Base-by-base conservation (phyloP, 306 rosid genomes). In the Lupinus albus region DNA sequence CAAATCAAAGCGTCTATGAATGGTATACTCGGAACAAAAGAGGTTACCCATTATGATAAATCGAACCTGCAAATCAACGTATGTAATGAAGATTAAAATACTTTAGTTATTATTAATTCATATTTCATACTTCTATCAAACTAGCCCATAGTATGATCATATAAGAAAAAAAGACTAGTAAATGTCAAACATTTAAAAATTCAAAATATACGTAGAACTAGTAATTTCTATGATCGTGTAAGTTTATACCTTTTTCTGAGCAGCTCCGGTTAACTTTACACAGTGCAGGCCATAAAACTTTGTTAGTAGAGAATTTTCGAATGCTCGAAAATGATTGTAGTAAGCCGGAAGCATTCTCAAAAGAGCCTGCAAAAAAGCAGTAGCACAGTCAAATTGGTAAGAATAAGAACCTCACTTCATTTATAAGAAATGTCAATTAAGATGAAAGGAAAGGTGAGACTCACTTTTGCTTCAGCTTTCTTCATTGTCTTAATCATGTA, bases 401-500 rank as follows among this genome's bases (percentile, higher is more conserved):
- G 33, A 68, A 39, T 14, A 15, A 38, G 33, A 68, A 39, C 4
- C 1, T 30, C 7, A 7, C 21, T 59, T 44, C 42, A 8, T 61
- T 71, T 73, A 9, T 12, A 25, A 54, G 41, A 25, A 25, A 25
- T 25, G 36, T 60, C 15, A 45, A 33, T 9, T 15, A 65, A 39
- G 45, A 21, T 39, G 33, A 11, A 68, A 30, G 36, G 21, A 11
- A 51, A 38, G 6, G 6, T 47, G 17, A 35, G 28, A 68, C 91
- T 81, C 70, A 89, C 98, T 25, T 84, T 92, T 92, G 81, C 91
- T 87, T 92, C 98, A 4, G 96, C 73, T 76, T 92, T 92, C 72
- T 84, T 92, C 84, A 89, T 85, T 2, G 98, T 92, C 82, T 89
- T 92, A 48, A 92, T 92, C 98, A 89, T 92, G 80, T 92, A 92